Percentiles rank a stretch among this genome's conserved stretches.
phyloP scores from a whole-genome alignment of 306 rosid genomes.

The Glycine latifolia region DNA sequence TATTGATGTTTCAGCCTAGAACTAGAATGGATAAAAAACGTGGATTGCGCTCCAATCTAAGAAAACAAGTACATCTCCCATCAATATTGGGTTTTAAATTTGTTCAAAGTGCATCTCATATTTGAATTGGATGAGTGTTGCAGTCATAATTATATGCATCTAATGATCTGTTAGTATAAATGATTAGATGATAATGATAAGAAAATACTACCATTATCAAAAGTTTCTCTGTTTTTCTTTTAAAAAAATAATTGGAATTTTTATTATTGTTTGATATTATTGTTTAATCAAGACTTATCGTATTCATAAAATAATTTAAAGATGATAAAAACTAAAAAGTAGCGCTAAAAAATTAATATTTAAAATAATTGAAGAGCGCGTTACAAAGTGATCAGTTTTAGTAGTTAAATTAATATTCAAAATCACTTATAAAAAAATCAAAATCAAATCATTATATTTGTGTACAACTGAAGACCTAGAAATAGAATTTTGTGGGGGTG shows the following conservation, averaged over 20 bases:
- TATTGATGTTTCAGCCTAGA: not conserved
- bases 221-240: not conserved
- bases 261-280: not conserved
- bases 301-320: not conserved
- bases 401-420: not conserved
- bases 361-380: not conserved
- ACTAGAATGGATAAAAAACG: not conserved
- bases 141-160: not conserved
- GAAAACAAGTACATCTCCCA: not conserved
- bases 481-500: too few species aligned
- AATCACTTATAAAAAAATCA: too few species aligned
- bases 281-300: not conserved
- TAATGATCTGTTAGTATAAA: not conserved
- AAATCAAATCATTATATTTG: too few species aligned
- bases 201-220: not conserved
- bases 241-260: not conserved
- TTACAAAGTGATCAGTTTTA: not conserved
- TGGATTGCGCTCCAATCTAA: slow-evolving; percentile 15
- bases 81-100: not conserved
- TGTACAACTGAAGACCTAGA: too few species aligned
- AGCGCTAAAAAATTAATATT: not conserved
- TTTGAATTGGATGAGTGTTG: not conserved
- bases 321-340: not conserved
- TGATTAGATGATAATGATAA: not conserved
- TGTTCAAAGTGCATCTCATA: not conserved